Base-by-base conservation (phyloP, 192 early-diverging fungal species). In the Coemansia sp. region DNA sequence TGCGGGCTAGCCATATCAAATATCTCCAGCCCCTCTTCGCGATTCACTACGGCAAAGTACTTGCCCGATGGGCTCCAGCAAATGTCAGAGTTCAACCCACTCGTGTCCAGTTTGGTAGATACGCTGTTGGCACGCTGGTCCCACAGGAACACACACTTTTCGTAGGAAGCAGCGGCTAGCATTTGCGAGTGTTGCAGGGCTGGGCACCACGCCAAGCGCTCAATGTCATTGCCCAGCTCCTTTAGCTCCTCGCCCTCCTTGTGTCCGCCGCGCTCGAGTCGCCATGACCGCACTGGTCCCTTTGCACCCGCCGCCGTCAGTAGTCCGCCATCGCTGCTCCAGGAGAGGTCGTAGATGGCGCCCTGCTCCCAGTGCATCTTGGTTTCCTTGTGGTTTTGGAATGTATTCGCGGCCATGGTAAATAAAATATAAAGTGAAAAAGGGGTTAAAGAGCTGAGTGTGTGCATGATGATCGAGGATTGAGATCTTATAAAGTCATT, bases 181-280 rank as follows among this genome's bases (percentile, higher is more conserved):
- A 73, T n/a, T 20, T 72, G 40, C 5, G 64, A 10, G 41, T 69
- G 50, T 7, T 64, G 55, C 5, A 73, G 3, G 15, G 44, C 66
- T 3, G 81, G 76, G 36, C 76, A 70, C 81, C 81, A 83, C 3
- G 73, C 72, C 1, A 83, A 61, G 1, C 73, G 70, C 62, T 83
- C 81, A 12, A 83, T 79, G 16, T 70, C 50, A 12, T 20, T 57
- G 31, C 72, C 70, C 9, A 83, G 43, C 1, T 65, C 70, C 33
- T 69, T 66, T 47, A 78, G 70, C 34, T 73, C 81, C 44, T 83
- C 81, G 70, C 81, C 81, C 24, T 83, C 81, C 34, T 83, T 83
- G 65, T 83, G 81, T 5, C 81, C 81, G 55, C 81, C 76, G 16
- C 76, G 72, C 22, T 70, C 76, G 1, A 83, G 68, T 2, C 81